Base-by-base conservation (phyloP, 83 land plant species). In the Diphasiastrum complanatum region DNA sequence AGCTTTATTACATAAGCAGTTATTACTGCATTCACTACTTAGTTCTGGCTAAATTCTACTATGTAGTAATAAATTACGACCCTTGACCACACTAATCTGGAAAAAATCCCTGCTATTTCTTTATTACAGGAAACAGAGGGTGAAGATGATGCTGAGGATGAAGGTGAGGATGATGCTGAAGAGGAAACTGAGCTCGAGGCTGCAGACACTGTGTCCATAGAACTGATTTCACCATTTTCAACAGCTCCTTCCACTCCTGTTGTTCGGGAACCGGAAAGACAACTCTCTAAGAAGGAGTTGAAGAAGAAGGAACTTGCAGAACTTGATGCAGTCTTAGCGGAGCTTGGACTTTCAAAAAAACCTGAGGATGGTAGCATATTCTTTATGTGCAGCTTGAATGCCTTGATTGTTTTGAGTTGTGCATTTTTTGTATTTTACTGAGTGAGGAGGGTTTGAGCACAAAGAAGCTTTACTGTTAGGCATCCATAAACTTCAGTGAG, bases 221-320 rank as follows among this genome's bases (percentile, higher is more conserved):
- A 33, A 34, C 62, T 26, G 30, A 38, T 50, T 19, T 23, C 32
- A 22, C 25, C 27, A 29, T 35, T 47, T 8, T 45, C 26, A 25
- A 12, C 51, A 2, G 11, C 67, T 43, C 27, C 46, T 11, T 26
- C 51, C 24, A 43, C 64, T 20, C 30, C 53, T 27, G 73, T 51
- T 23, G 53, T 25, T 18, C 75, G 73, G 23, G 77, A 74, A 61
- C 77, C 77, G 28, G 77, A 74, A 45, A 50, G 77, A 23, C 77
- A 74, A 61, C 66, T 74, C 27, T 74, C 77, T 5, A 74, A 68
- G 51, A 74, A 74, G 33, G 77, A 74, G 37, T 27, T 74, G 58
- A 74, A 74, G 45, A 74, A 74, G 73, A 74, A 74, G 51, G 77
- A 68, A 22, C 55, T 74, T 34, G 77, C 73, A 33, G 77, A 74